phyloP scores from a whole-genome alignment of 208 protist species.

The Phytomonas sp. region DNA sequence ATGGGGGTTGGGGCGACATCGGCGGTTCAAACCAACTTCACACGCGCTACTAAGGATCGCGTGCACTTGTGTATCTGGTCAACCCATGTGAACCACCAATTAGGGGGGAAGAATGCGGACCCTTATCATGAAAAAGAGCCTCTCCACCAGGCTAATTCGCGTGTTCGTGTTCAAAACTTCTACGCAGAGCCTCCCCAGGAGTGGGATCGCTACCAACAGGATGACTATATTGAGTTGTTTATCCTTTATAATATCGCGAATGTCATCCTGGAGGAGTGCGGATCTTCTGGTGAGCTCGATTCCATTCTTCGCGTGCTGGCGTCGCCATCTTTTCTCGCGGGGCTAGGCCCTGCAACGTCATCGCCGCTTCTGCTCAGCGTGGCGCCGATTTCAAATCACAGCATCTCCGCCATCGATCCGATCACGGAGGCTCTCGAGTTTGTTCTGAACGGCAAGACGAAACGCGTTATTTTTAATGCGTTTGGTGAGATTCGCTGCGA shows the following conservation, averaged over 20 bases:
- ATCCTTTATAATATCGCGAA: constrained; percentile 40
- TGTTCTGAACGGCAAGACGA: constrained; percentile 15
- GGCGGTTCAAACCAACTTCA: constrained; percentile 28
- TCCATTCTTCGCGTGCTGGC: neutral
- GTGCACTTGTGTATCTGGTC: constrained; percentile 49
- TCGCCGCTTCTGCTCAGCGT: constrained; percentile 8
- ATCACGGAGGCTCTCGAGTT: constrained; percentile 3
- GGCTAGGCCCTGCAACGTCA: constrained; percentile 10
- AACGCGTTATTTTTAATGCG: constrained; percentile 35
- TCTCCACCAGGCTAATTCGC: neutral
- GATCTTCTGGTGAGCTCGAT: neutral
- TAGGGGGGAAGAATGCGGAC: neutral
- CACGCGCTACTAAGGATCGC: constrained; percentile 25
- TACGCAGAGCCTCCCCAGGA: constrained; percentile 28
- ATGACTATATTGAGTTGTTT: constrained; percentile 33
- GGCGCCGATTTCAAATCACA: constrained; percentile 6
- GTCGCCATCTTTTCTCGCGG: neutral
- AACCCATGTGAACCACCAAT: neutral
- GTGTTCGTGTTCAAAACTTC: constrained; percentile 15
- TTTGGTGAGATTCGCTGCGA: constrained; percentile 36
- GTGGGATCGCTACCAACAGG: constrained; percentile 28
- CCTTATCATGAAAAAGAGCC: neutral
- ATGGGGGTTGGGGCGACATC: constrained; percentile 61
- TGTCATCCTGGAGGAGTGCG: constrained; percentile 5
- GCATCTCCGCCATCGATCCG: neutral